Evolutionary conservation across 768 basidiomycete species (phyloP).

Genomic region (Polyporus arcularius): DNA sequence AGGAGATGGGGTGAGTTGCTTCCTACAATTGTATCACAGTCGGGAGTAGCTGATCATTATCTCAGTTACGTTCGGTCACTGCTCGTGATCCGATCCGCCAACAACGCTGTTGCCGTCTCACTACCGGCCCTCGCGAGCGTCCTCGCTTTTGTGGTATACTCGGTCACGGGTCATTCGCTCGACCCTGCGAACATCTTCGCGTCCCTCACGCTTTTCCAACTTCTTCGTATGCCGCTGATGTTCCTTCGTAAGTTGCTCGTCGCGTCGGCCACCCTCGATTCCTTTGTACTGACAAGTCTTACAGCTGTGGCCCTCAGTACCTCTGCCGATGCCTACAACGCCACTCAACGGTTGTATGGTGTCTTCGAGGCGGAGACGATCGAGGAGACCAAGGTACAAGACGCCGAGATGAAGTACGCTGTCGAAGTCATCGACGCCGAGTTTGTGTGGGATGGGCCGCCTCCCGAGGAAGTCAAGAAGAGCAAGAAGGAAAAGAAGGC

Average conservation of each 20-base stretch:
- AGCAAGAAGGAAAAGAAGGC: constrained; percentile 38
- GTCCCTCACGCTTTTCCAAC: constrained; percentile 81
- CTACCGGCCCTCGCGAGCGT: constrained; percentile 82
- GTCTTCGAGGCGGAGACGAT: constrained; percentile 86
- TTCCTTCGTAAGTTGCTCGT: constrained; percentile 46
- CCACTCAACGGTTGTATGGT: constrained; percentile 69
- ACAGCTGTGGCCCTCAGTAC: constrained; percentile 69
- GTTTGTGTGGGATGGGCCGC: constrained; percentile 72
- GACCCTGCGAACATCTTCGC: constrained; percentile 78
- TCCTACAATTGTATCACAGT: constrained; percentile 6
- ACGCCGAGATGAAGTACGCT: constrained; percentile 60
- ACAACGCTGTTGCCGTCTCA: constrained; percentile 68
- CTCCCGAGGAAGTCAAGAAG: constrained; percentile 45
- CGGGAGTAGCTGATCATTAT: not conserved
- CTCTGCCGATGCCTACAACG: constrained; percentile 85
- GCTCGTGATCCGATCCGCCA: constrained; percentile 63
- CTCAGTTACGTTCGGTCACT: constrained; percentile 64
- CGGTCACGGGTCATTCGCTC: constrained; percentile 65
- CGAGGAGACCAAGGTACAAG: constrained; percentile 55
- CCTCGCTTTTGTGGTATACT: constrained; percentile 74
- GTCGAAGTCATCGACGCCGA: constrained; percentile 61
- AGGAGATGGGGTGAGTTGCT: constrained; percentile 65
- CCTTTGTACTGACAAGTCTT: constrained; percentile 3
- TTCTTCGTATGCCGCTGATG: constrained; percentile 82
- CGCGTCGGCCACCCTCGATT: not conserved